Percentiles rank a stretch among this genome's conserved stretches.
Conservation (phyloP, 2,329 filamentous ascomycete species). For the Alternaria sp. region DNA sequence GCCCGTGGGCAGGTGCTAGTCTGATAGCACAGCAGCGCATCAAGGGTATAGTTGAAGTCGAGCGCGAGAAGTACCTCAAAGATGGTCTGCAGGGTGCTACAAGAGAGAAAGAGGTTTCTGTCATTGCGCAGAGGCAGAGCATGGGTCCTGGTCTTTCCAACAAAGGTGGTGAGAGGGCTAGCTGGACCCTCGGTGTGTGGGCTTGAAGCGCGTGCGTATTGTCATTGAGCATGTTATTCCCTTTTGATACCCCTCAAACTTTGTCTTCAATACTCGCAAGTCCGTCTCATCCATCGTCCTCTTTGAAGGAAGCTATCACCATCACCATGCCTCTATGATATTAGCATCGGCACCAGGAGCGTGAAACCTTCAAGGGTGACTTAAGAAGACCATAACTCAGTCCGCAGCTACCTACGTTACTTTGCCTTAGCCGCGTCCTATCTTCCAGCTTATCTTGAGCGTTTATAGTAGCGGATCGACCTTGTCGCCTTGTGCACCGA, state of each 20-base stretch:
- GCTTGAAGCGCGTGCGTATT: conserved; percentile 25
- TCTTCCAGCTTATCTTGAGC: too few species aligned
- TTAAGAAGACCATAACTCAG: too few species aligned
- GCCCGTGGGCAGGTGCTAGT: conserved; percentile 77
- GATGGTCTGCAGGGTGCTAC: conserved; percentile 70
- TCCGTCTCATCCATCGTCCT: too few species aligned
- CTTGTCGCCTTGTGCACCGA: too few species aligned
- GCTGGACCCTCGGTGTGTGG: conserved; percentile 51
- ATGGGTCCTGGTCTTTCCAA: conserved; percentile 60
- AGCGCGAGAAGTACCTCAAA: conserved; percentile 73
- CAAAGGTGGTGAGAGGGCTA: conserved; percentile 43
- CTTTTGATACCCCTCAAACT: conserved; percentile 11
- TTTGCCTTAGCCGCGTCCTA: too few species aligned
- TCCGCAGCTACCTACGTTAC: too few species aligned
- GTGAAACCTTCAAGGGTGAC: too few species aligned
- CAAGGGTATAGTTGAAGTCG: conserved; percentile 71
- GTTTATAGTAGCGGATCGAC: too few species aligned
- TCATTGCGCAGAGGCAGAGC: conserved; percentile 66
- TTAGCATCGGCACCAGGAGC: too few species aligned
- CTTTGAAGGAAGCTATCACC: too few species aligned
- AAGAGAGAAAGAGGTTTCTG: conserved; percentile 65
- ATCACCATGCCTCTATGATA: too few species aligned
- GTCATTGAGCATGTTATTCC: background rate
- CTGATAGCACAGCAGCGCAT: conserved; percentile 72
- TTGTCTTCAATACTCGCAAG: too few species aligned